These are phyloP conservation scores for Jaltomata sinuosa DNA, from an alignment of 257 asterid species.

Conservation along the genomic window DNA sequence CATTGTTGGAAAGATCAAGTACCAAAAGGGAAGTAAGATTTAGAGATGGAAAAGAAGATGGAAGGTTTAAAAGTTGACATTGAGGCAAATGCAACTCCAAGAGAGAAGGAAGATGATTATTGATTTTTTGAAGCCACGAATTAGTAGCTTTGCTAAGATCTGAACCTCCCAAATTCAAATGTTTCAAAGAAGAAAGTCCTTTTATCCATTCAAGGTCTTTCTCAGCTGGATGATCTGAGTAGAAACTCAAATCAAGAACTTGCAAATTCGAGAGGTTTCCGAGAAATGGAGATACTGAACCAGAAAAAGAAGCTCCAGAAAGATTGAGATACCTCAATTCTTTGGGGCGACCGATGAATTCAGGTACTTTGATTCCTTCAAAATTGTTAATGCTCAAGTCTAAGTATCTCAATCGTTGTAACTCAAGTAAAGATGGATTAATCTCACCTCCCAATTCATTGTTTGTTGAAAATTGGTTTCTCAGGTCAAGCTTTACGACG, in stretches of 20 bases:
- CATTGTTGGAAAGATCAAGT: slow-evolving; percentile 23
- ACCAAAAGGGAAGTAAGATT: slow-evolving; percentile 23
- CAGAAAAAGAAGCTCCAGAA: slow-evolving; percentile 21
- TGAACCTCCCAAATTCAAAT: slow-evolving; percentile 14
- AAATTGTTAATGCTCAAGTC: slow-evolving; percentile 33
- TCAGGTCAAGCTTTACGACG: slow-evolving; percentile 18
- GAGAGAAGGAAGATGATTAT: slow-evolving; percentile 12
- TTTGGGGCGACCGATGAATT: slow-evolving; percentile 15
- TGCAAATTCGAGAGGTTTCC: slow-evolving; percentile 14
- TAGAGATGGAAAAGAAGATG: slow-evolving; percentile 11
- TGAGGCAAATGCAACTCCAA: slow-evolving; percentile 21
- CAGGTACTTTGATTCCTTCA: slow-evolving; percentile 21
- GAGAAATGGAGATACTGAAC: slow-evolving; percentile 14
- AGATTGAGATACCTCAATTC: slow-evolving; percentile 24
- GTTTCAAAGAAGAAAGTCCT: slow-evolving; percentile 13
- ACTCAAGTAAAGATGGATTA: slow-evolving; percentile 16
- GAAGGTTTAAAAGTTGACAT: slow-evolving; percentile 20
- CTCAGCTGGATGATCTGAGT: neutral
- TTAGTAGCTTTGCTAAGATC: slow-evolving; percentile 11
- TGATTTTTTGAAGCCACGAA: slow-evolving; percentile 20
- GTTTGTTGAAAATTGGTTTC: neutral
- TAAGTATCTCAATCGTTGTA: slow-evolving; percentile 16
- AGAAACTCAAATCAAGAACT: slow-evolving; percentile 21
- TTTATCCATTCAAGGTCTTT: slow-evolving; percentile 17
- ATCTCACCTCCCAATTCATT: slow-evolving; percentile 14